These are phyloP conservation scores for Hirschfeldia incana DNA, from an alignment of 345 rosid species.

Conservation along the genomic window DNA sequence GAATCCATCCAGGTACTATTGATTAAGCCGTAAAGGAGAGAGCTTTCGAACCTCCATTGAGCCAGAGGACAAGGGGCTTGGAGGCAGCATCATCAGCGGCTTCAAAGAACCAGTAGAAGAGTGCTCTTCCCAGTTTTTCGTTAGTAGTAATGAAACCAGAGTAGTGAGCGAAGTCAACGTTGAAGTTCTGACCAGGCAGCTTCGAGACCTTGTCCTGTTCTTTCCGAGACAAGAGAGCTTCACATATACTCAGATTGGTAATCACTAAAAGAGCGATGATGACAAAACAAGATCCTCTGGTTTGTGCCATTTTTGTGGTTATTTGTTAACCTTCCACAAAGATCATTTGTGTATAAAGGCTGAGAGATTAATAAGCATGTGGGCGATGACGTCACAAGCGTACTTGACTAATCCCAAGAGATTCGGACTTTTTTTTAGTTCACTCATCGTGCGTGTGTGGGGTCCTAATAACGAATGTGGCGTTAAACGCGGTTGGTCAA, in stretches of 20 bases:
- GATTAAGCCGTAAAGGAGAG: background rate
- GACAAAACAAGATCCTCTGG: conserved; percentile 27
- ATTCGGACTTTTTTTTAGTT: conserved; percentile 4
- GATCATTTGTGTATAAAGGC: background rate
- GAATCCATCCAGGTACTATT: background rate
- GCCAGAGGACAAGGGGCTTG: conserved; percentile 91
- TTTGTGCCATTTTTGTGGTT: conserved; percentile 27
- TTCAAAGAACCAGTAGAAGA: conserved; percentile 86
- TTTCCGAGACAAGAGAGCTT: conserved; percentile 47
- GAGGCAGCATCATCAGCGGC: conserved; percentile 74
- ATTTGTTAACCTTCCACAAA: background rate
- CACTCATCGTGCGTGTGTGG: conserved; percentile 31
- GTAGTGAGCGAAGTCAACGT: conserved; percentile 67
- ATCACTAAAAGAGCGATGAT: conserved; percentile 26
- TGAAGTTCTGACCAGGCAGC: conserved; percentile 72
- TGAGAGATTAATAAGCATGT: conserved; percentile 2
- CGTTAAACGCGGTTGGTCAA: conserved; percentile 2
- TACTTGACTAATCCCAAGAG: conserved; percentile 20
- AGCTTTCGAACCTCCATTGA: conserved; percentile 63
- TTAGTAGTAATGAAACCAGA: conserved; percentile 75
- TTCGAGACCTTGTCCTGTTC: conserved; percentile 56
- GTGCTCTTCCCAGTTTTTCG: conserved; percentile 63
- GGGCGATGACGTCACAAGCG: conserved; percentile 28
- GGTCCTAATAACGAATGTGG: conserved; percentile 6
- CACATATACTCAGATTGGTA: conserved; percentile 30